Conservation (phyloP, 768 basidiomycete genomes). For the Inosperma sp. region DNA sequence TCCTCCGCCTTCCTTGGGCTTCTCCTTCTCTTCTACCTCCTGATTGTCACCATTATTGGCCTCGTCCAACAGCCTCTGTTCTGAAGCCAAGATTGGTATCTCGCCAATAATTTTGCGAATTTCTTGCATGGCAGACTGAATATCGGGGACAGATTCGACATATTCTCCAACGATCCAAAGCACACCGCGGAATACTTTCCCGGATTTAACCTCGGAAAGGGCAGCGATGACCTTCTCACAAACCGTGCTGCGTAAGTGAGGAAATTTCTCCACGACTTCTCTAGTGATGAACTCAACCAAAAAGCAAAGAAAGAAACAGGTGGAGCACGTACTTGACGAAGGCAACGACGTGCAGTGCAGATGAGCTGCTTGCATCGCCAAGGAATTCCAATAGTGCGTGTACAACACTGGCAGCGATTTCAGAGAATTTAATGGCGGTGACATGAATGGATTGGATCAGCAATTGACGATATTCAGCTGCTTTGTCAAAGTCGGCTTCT, state of each 20-base stretch:
- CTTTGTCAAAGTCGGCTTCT: slow-evolving; percentile 91
- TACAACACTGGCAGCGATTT: slow-evolving; percentile 93
- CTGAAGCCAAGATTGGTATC: slow-evolving; percentile 93
- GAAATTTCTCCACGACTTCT: slow-evolving; percentile 98
- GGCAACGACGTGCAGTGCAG: slow-evolving; percentile 91
- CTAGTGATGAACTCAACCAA: slow-evolving; percentile 30
- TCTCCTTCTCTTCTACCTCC: slow-evolving; percentile 50
- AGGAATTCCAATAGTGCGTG: slow-evolving; percentile 93
- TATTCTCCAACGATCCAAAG: slow-evolving; percentile 99
- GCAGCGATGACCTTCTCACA: slow-evolving; percentile 80
- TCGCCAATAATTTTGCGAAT: slow-evolving; percentile 87
- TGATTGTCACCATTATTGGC: slow-evolving; percentile 46
- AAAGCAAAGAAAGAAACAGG: not conserved
- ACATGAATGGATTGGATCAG: slow-evolving; percentile 97
- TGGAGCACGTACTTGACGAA: slow-evolving; percentile 38
- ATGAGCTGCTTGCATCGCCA: slow-evolving; percentile 91
- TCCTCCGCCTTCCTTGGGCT: slow-evolving; percentile 41
- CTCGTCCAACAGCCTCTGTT: slow-evolving; percentile 79
- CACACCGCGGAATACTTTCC: slow-evolving; percentile 94
- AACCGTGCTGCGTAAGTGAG: slow-evolving; percentile 73
- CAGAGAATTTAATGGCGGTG: slow-evolving; percentile 93
- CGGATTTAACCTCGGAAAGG: slow-evolving; percentile 85
- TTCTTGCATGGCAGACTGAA: slow-evolving; percentile 69
- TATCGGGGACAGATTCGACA: slow-evolving; percentile 60
- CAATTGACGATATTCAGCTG: slow-evolving; percentile 90